These are phyloP conservation scores for Melastoma candidum DNA, from an alignment of 441 rosid genomes.

Conservation along the genomic window DNA sequence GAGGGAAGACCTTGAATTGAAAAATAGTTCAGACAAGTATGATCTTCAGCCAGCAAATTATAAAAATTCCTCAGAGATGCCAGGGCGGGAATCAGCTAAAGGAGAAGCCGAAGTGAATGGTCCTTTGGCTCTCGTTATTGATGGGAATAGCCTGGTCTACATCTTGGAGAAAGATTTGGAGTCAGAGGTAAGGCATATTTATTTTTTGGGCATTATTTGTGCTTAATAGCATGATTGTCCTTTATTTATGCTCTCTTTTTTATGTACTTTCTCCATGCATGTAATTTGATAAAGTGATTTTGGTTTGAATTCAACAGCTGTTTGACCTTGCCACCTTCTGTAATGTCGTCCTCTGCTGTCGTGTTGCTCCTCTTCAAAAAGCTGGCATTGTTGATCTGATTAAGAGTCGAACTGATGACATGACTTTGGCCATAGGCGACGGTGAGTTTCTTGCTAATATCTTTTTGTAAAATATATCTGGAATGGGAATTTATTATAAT, in stretches of 20 bases:
- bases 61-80: constrained; percentile 18
- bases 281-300: constrained; percentile 3
- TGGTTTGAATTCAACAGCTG: constrained; percentile 33
- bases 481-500: neutral
- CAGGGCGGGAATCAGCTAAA: constrained; percentile 14
- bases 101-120: constrained; percentile 20
- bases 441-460: constrained; percentile 33
- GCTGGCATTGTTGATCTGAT: constrained; percentile 73
- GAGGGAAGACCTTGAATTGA: constrained; percentile 13
- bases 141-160: constrained; percentile 77
- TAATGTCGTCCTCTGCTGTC: constrained; percentile 64
- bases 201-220: neutral
- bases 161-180: constrained; percentile 69
- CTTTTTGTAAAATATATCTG: constrained; percentile 7
- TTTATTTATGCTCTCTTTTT: neutral
- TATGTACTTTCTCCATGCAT: constrained; percentile 5
- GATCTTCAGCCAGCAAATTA: constrained; percentile 25
- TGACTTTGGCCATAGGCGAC: constrained; percentile 79
- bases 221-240: constrained; percentile 1
- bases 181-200: constrained; percentile 30
- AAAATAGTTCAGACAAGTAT: constrained; percentile 19
- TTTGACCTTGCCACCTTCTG: constrained; percentile 63
- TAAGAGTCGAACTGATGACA: constrained; percentile 64
- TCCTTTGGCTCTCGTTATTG: constrained; percentile 60
- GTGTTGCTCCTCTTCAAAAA: constrained; percentile 81